phyloP scores from a whole-genome alignment of 2,329 filamentous ascomycete genomes.

The Rugonectria rugulosa region DNA sequence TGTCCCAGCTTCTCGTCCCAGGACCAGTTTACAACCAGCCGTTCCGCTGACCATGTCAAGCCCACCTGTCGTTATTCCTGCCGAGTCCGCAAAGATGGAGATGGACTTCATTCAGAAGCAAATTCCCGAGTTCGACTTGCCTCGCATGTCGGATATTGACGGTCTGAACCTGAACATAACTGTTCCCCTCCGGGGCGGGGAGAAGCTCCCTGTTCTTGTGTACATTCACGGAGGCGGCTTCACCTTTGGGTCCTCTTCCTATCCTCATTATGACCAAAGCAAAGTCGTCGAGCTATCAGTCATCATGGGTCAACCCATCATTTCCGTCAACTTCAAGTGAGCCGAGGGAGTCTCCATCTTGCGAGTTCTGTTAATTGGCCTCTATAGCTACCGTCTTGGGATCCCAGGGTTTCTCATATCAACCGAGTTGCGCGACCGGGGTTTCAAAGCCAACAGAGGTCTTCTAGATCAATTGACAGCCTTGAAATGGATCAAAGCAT shows the following conservation, averaged over 20 bases:
- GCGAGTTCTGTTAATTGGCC: background rate
- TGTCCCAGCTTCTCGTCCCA: background rate
- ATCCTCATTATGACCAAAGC: slow-evolving; percentile 14
- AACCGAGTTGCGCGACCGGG: background rate
- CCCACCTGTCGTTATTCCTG: background rate
- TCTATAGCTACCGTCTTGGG: slow-evolving; percentile 8
- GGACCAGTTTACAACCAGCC: no score
- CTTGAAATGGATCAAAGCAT: slow-evolving; percentile 6
- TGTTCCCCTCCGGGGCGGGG: background rate
- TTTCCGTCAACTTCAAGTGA: slow-evolving; percentile 16
- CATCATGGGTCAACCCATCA: background rate
- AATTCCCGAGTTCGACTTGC: background rate
- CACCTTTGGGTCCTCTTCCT: slow-evolving; percentile 4
- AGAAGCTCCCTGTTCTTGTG: slow-evolving; percentile 8
- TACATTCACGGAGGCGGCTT: slow-evolving; percentile 18
- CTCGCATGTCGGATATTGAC: slow-evolving; percentile 2
- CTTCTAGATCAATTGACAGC: slow-evolving; percentile 7
- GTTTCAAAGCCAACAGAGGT: slow-evolving; percentile 4
- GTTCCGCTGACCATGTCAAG: background rate
- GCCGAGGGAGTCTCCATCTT: background rate
- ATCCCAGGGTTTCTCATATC: slow-evolving; percentile 11
- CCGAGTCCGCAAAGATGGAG: slow-evolving; percentile 2
- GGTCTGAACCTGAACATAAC: slow-evolving; percentile 16
- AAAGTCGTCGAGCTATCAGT: slow-evolving; percentile 6
- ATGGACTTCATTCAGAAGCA: slow-evolving; percentile 6